Base-by-base conservation (phyloP, 2,329 filamentous ascomycete species). In the Trichoderma endophyticum region DNA sequence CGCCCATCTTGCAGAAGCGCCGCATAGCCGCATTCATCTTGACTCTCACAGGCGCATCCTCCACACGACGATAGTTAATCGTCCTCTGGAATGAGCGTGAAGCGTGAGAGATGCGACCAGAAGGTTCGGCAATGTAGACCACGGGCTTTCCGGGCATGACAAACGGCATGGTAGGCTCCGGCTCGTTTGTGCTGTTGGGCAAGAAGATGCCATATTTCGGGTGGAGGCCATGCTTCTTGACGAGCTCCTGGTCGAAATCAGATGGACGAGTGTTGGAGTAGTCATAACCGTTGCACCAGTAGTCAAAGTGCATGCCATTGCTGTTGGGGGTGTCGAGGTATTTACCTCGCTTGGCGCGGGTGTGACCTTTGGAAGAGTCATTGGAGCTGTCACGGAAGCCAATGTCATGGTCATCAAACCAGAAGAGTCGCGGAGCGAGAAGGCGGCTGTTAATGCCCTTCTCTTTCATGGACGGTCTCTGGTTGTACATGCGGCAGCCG, bases 371-470 rank as follows among this genome's bases (percentile, higher is more conserved):
- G 72, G 83, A 83, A 34, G 85, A 84, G 74, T 88, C 86, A 72
- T 90, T 90, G 73, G 84, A 84, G 4, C 86, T 88, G 75, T 90
- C 88, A 26, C 86, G 84, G 77, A 88, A 90, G 15, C 88, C 88
- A 73, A 90, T 90, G 76, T 90, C 87, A 71, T 84, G 81, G 9
- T 85, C 80, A 48, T 86, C 82, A 71, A 84, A 89, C 66, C 83
- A 80, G 73, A 86, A 86, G 0, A 83, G 74, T 7, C 80, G 81
- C 12, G 87, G 87, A 5, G 78, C 78, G 57, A 88, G 80, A 76
- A 89, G 84, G 70, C 89, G 84, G 30, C 86, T 87, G 75, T 87
- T 89, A 76, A 85, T 84, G 30, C 82, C 73, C 80, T 80, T 81
- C 36, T 82, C 81, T 57, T 81, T 78, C 71, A 82, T 80, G 51